Base-by-base conservation (phyloP, 495 filamentous ascomycete species). In the Thermochaetoides thermophila region DNA sequence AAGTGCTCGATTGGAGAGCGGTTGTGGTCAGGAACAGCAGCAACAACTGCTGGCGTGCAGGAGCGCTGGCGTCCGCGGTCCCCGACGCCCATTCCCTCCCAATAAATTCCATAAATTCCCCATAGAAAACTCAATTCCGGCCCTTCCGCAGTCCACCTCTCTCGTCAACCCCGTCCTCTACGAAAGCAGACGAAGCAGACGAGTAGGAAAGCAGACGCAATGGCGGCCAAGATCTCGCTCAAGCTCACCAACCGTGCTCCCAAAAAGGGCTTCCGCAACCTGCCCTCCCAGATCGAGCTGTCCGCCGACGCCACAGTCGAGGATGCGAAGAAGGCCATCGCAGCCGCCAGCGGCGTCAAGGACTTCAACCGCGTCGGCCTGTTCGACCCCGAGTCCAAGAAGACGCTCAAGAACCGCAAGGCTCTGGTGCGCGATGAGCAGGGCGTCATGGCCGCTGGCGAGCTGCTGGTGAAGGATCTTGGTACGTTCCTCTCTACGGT, bases 401-500 rank as follows among this genome's bases (percentile, higher is more conserved):
- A 69, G 53, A 66, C 60, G 18, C 48, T 72, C 37, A 74, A 75
- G 49, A 70, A 76, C 46, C 55, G 64, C 34, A 61, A 56, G 38
- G 59, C 64, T 8, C 43, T 62, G 25, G 49, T 79, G 12, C 56
- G 79, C 20, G 63, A 77, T 27, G 64, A 73, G 30, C 63, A 65
- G 1, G 80, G 77, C 0, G 63, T 96, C 11, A 57, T 68, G 27
- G 68, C 79, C 23, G 66, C 71, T 16, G 77, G 74, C 38, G 71
- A 78, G 35, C 66, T 97, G 17, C 72, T 85, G 44, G 81, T 95
- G 39, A 96, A 97, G 59, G 89, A 97, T 49, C 69, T 97, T 4
- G 85, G 85, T 92, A 69, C 40, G 73, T 17, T n/a, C n/a, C n/a
- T n/a, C n/a, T n/a, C n/a, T n/a, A n/a, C n/a, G n/a, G n/a, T 11